Evolutionary conservation across 2,329 filamentous ascomycete species (phyloP), one percentile per base, ranked within the genome.

Genomic region (Venturia aucupariae): DNA sequence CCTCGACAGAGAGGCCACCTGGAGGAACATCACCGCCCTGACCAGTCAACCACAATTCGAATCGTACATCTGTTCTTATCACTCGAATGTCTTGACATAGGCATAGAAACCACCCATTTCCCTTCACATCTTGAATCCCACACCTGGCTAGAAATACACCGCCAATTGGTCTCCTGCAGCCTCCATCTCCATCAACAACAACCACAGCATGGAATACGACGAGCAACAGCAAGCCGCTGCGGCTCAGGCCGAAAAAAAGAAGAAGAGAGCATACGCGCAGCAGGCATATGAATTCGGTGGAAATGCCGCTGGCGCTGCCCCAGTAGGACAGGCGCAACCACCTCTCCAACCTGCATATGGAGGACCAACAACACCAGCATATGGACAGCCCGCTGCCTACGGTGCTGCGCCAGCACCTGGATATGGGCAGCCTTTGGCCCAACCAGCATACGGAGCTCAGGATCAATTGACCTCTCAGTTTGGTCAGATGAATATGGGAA

Each of bases 251-350:
- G 51, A 57, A n/a, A 57, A 35, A 17, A 92, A 92, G 81, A 97
- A 96, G 85, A 96, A 96, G 84, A 85, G 92, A 81, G 88, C 90
- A 65, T 97, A 97, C 80, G 94, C 94, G 64, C 90, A 90, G 65
- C 90, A 95, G 76, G 93, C 93, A 57, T 99, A 96, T 76, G 93
- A 96, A 66, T 94, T 97, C 71, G 94, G 93, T 71, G 90, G 90
- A 72, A 97, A 97, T 82, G 86, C 89, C 65, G 83, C 80, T 61
- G 75, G 82, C 68, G 74, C 79, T 69, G 75, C 76, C 67, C 59
- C 62, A 38, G 42, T 59, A 70, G 76, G 78, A 73, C 72, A 75
- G 68, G 71, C 76, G 68, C 71, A 69, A 66, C 70, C 66, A 64
- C 68, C 71, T 30, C 67, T 61, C 38, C 82, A 65, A 75, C 73